These are phyloP conservation scores for Elaphomyces granulatus DNA, from an alignment of 495 filamentous ascomycete species.

Conservation along the genomic window DNA sequence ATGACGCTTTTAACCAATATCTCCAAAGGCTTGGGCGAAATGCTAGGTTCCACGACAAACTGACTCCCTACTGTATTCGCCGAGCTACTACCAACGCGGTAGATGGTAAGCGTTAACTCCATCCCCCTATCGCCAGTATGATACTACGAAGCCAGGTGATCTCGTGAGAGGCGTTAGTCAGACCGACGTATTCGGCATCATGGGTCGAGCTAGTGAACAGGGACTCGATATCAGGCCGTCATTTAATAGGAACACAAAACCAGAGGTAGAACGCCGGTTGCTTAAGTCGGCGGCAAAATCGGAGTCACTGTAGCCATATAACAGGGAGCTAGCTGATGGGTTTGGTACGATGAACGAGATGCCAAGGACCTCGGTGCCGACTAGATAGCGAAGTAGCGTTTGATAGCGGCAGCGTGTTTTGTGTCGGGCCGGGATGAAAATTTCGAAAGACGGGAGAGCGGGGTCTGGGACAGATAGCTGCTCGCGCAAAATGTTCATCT, in stretches of 20 bases:
- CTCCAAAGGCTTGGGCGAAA: too few relatives aligned
- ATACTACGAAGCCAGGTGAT: neutral
- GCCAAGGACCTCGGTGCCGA: slow-evolving; percentile 4
- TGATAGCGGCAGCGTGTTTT: neutral
- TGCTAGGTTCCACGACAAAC: too few relatives aligned
- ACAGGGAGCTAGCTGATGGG: neutral
- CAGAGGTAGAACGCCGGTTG: neutral
- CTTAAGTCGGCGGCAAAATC: neutral
- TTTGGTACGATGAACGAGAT: neutral
- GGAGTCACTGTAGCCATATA: neutral
- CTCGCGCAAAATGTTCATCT: too few relatives aligned
- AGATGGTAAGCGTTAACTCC: too few relatives aligned
- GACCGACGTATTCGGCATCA: neutral
- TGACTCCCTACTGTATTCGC: too few relatives aligned
- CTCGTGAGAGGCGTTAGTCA: neutral
- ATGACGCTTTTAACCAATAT: too few relatives aligned
- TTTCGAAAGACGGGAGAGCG: neutral
- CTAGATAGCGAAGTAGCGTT: slow-evolving; percentile 5
- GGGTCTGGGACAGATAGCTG: too few relatives aligned
- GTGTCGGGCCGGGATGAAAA: too few relatives aligned
- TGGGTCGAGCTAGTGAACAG: neutral
- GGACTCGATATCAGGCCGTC: neutral
- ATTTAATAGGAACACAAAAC: neutral
- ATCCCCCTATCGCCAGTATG: neutral
- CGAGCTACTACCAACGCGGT: too few relatives aligned